A percentile compares a stretch with the other conserved stretches of the same genome.
These are phyloP conservation scores for Lagenaria siceraria DNA, from an alignment of 306 rosid species.

Conservation along the genomic window DNA sequence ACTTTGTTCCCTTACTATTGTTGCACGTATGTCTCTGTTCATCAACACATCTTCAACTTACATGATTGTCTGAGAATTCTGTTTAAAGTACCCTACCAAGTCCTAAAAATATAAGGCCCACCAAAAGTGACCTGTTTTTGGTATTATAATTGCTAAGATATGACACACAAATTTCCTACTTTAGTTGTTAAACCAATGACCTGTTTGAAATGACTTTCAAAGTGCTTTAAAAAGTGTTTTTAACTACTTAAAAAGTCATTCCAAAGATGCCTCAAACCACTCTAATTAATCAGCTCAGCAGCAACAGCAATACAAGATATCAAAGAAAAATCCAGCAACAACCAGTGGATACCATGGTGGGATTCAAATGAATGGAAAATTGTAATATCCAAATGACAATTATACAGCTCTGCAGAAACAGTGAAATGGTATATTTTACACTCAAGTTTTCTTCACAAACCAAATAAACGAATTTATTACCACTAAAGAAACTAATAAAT, in stretches of 20 bases:
- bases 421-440: neutral
- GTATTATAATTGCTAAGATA: neutral
- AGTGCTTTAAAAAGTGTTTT: too few species aligned
- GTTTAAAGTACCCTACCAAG: constrained; percentile 8
- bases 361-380: neutral
- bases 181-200: neutral
- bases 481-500: neutral
- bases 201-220: too few species aligned
- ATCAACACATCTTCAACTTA: neutral
- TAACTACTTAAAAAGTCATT: too few species aligned
- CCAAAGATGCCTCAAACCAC: neutral
- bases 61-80: constrained; percentile 1
- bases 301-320: neutral
- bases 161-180: neutral
- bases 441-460: neutral
- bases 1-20: neutral
- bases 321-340: neutral
- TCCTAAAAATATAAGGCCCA: neutral
- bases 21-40: neutral
- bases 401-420: neutral
- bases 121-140: neutral
- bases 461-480: neutral
- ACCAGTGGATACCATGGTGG: neutral
- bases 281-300: neutral
- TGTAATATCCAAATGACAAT: neutral